Percentiles rank a stretch among this genome's conserved stretches.
Conservation (phyloP, 352 stramenopile genomes). For the Aphanomyces euteiches region DNA sequence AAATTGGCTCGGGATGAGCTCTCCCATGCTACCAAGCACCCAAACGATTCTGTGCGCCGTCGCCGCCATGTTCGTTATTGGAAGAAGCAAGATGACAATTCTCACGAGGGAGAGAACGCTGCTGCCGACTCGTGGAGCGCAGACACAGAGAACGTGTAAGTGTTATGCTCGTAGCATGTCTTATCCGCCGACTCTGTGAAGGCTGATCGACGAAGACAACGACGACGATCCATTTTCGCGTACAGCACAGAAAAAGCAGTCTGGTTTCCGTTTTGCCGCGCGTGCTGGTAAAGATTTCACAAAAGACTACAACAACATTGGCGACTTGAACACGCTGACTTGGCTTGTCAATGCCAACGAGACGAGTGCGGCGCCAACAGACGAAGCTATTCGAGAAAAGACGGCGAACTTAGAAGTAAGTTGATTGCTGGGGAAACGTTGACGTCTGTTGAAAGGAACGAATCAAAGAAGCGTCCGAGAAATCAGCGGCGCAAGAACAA, state of each 20-base stretch:
- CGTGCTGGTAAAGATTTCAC: constrained; percentile 82
- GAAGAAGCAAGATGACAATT: constrained; percentile 34
- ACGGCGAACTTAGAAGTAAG: constrained; percentile 75
- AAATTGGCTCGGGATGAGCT: constrained; percentile 72
- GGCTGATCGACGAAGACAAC: constrained; percentile 45
- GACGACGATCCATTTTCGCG: constrained; percentile 78
- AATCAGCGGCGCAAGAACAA: constrained; percentile 65
- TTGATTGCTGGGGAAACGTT: not conserved
- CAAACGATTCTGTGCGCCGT: constrained; percentile 67
- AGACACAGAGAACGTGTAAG: constrained; percentile 10
- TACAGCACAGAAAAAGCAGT: constrained; percentile 81
- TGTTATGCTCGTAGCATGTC: not conserved
- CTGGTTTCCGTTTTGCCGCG: constrained; percentile 75
- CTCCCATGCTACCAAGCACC: constrained; percentile 78
- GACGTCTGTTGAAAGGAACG: constrained; percentile 42
- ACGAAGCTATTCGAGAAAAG: constrained; percentile 84
- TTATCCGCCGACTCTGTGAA: not conserved
- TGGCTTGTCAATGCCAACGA: constrained; percentile 84
- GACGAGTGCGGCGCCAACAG: constrained; percentile 59
- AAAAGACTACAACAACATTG: constrained; percentile 86
- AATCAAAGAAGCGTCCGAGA: constrained; percentile 76
- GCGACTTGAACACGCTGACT: constrained; percentile 63
- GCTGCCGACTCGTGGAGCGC: constrained; percentile 5
- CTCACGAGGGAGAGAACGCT: not conserved
- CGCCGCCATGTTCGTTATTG: constrained; percentile 78